These are phyloP conservation scores for Ambrosia trifida DNA, from an alignment of 129 eudicot genomes.

Conservation along the genomic window DNA sequence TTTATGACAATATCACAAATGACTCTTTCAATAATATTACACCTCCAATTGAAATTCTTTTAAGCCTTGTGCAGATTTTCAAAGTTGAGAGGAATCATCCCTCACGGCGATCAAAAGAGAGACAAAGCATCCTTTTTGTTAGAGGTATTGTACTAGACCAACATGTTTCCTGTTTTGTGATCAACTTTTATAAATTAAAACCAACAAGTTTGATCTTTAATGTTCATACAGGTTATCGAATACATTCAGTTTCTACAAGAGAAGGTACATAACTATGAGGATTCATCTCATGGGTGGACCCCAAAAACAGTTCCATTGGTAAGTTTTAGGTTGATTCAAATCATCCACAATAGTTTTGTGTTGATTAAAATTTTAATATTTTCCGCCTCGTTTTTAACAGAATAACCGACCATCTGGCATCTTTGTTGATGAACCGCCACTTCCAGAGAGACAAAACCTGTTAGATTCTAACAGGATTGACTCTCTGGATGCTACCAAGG, in stretches of 20 bases:
- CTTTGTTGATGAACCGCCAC: constrained; percentile 43
- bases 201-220: neutral
- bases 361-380: neutral
- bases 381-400: constrained; percentile 34
- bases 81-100: constrained; percentile 83
- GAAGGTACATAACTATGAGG: constrained; percentile 79
- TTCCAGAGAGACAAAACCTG: constrained; percentile 29
- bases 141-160: constrained; percentile 50
- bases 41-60: neutral
- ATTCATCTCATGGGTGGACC: constrained; percentile 61
- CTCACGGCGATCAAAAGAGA: constrained; percentile 89
- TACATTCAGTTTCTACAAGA: constrained; percentile 90
- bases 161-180: neutral
- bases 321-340: neutral
- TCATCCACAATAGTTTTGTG: neutral
- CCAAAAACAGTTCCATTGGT: constrained; percentile 55
- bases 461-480: constrained; percentile 37
- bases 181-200: neutral
- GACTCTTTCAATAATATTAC: constrained; percentile 5
- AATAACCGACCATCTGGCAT: constrained; percentile 38
- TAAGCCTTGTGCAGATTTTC: constrained; percentile 64
- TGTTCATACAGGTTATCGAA: constrained; percentile 67
- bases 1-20: constrained; percentile 17
- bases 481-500: constrained; percentile 37
- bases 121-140: constrained; percentile 92